Evolutionary conservation across 1,139 yeast species (phyloP).

Genomic region (Geotrichum phurueaensis): DNA sequence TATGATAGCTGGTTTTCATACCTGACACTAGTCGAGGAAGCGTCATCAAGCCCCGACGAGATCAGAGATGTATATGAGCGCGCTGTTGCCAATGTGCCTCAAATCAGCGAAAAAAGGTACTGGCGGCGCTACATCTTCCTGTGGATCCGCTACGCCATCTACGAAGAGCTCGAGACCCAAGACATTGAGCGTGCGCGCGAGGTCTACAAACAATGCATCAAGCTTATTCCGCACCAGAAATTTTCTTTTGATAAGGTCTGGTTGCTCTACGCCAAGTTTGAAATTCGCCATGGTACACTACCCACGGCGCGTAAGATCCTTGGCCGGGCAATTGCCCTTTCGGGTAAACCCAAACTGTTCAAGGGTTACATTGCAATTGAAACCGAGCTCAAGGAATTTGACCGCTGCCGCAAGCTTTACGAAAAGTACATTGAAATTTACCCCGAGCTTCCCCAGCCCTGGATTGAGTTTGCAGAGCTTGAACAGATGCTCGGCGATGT

Average conservation of each 20-base stretch:
- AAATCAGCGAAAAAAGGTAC: slow-evolving; percentile 30
- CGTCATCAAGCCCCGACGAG: slow-evolving; percentile 31
- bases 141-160: slow-evolving; percentile 63
- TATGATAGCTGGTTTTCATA: slow-evolving; percentile 82
- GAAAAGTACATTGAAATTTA: slow-evolving; percentile 59
- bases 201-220: slow-evolving; percentile 47
- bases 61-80: slow-evolving; percentile 42
- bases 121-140: slow-evolving; percentile 70
- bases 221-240: slow-evolving; percentile 48
- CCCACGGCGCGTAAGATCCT: slow-evolving; percentile 58
- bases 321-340: slow-evolving; percentile 65
- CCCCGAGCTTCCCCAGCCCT: slow-evolving; percentile 41
- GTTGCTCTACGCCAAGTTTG: slow-evolving; percentile 68
- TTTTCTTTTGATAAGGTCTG: slow-evolving; percentile 72
- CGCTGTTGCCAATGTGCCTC: slow-evolving; percentile 44
- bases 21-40: slow-evolving; percentile 44
- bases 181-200: slow-evolving; percentile 46
- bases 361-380: slow-evolving; percentile 59
- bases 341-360: slow-evolving; percentile 51
- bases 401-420: slow-evolving; percentile 66
- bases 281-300: slow-evolving; percentile 53
- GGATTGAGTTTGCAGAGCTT: slow-evolving; percentile 60
- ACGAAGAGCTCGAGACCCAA: slow-evolving; percentile 49
- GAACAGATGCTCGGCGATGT: slow-evolving; percentile 68
- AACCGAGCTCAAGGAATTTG: slow-evolving; percentile 39